These are phyloP conservation scores for Talaromyces ruber DNA, from an alignment of 495 filamentous ascomycete species.

Conservation along the genomic window DNA sequence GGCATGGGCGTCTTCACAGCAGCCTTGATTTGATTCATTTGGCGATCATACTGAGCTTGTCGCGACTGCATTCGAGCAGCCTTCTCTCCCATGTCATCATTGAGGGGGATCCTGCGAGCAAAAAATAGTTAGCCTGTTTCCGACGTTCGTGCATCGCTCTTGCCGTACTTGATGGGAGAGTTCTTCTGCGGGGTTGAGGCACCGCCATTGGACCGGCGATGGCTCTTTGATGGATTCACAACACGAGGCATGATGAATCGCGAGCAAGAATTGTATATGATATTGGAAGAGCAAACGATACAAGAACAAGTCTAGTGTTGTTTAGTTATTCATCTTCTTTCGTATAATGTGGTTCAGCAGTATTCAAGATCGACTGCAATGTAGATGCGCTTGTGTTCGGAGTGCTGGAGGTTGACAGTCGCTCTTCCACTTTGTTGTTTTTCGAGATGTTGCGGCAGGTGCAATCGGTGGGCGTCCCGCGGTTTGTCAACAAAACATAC, in stretches of 20 bases:
- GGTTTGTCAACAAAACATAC: slow-evolving; percentile 15
- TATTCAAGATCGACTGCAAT: background rate
- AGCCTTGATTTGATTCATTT: slow-evolving; percentile 84
- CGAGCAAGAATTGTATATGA: slow-evolving; percentile 13
- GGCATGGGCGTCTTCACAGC: slow-evolving; percentile 74
- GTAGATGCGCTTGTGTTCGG: background rate
- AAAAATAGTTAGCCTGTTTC: slow-evolving; percentile 1
- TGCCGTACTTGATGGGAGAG: slow-evolving; percentile 61
- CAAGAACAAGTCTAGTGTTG: background rate
- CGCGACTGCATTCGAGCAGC: slow-evolving; percentile 79
- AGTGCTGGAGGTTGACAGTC: background rate
- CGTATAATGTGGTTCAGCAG: background rate
- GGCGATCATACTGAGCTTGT: slow-evolving; percentile 79
- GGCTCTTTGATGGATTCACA: slow-evolving; percentile 44
- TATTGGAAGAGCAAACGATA: slow-evolving; percentile 7
- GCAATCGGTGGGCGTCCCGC: background rate
- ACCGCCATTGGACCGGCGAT: slow-evolving; percentile 41
- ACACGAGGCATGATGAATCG: slow-evolving; percentile 62
- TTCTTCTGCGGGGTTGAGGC: slow-evolving; percentile 51
- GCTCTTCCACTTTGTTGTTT: background rate
- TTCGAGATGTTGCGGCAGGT: slow-evolving; percentile 1
- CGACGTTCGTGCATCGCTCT: slow-evolving; percentile 7
- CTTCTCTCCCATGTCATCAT: slow-evolving; percentile 92
- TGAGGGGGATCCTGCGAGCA: slow-evolving; percentile 67
- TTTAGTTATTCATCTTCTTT: slow-evolving; percentile 2